These are phyloP conservation scores for Cupressus sempervirens DNA, from an alignment of 75 land plant species.

Conservation along the genomic window DNA sequence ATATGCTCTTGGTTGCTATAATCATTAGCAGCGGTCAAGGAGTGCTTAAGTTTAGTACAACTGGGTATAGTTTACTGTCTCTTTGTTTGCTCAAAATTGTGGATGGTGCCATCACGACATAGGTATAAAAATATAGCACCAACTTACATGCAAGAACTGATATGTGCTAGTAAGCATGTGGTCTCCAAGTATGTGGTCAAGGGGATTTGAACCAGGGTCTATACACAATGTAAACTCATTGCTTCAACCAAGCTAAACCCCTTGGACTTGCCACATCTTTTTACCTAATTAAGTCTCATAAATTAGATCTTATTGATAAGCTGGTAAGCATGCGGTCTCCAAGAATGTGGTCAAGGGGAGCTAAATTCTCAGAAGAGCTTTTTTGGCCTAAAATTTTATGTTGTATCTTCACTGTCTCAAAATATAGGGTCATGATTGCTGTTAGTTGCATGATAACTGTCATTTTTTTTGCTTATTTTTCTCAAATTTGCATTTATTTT, in stretches of 20 bases:
- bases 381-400: background rate
- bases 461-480: background rate
- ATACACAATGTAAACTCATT: no score
- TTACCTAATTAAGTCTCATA: no score
- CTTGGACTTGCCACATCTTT: no score
- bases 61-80: background rate
- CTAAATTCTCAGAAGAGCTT: background rate
- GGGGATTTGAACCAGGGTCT: no score
- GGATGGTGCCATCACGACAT: background rate
- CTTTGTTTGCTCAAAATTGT: background rate
- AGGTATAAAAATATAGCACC: background rate
- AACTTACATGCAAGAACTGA: background rate
- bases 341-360: background rate
- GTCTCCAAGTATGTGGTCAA: background rate
- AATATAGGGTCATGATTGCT: background rate
- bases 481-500: background rate
- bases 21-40: background rate
- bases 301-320: no score
- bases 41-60: background rate
- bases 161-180: background rate
- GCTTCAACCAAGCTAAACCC: no score
- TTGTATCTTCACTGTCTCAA: background rate
- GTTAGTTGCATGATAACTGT: background rate
- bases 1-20: background rate
- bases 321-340: background rate